phyloP scores from a whole-genome alignment of 805 yeast genomes.

The Zygotorulaspora florentina region DNA sequence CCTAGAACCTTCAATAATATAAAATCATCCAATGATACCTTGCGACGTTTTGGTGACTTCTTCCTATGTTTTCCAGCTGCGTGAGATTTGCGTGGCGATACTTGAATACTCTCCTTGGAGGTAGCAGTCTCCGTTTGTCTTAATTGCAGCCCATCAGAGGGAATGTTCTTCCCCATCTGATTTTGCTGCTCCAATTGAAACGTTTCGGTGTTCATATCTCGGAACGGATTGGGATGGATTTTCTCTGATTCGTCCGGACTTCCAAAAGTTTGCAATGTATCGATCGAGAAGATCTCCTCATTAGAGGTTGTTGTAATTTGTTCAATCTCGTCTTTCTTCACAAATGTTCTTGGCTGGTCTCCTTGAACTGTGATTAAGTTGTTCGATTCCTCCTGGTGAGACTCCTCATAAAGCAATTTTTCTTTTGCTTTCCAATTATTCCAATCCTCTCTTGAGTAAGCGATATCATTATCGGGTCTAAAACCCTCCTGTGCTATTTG shows the following conservation, averaged over 20 bases:
- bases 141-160: constrained; percentile 4
- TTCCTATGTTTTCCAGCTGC: constrained; percentile 24
- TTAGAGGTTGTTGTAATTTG: constrained; percentile 6
- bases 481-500: constrained; percentile 1
- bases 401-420: constrained; percentile 16
- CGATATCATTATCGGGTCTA: not conserved
- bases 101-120: constrained; percentile 11
- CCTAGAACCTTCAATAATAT: constrained; percentile 92
- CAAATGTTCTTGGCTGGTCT: constrained; percentile 3
- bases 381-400: constrained; percentile 2
- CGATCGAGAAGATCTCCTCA: constrained; percentile 7
- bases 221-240: constrained; percentile 24
- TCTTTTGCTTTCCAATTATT: constrained; percentile 14
- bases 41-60: constrained; percentile 46
- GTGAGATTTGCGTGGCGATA: constrained; percentile 27
- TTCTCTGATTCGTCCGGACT: not conserved
- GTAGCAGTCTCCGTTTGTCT: constrained; percentile 6
- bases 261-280: constrained; percentile 1
- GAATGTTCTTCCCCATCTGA: not conserved
- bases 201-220: constrained; percentile 24
- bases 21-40: constrained; percentile 91
- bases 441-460: constrained; percentile 6
- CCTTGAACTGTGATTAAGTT: constrained; percentile 4
- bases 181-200: constrained; percentile 19
- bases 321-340: constrained; percentile 8